Base-by-base conservation (phyloP, 768 basidiomycete genomes). In the Tulasnella sp. region DNA sequence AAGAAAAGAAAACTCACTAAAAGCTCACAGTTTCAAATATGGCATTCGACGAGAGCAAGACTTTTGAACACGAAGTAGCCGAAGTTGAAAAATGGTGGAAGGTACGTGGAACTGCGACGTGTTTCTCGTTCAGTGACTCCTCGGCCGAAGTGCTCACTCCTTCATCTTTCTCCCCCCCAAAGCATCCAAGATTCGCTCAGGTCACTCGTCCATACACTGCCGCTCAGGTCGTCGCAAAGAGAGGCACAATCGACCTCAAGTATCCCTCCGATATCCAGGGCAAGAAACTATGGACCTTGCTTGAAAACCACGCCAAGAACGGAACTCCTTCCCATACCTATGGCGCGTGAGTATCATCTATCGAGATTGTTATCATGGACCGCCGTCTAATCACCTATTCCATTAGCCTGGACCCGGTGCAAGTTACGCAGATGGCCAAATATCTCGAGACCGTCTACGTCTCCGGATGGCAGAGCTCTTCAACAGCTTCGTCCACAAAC, bases 391-490 rank as follows among this genome's bases (percentile, higher is more conserved):
- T 70, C 45, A 58, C 38, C 45, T 15, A 64, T 34, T 36, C 76
- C 34, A 74, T n/a, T 80, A 98, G 97, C 29, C 91, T 99, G 79
- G 97, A 99, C 83, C 94, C 96, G 0, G 95, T 99, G 7, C 97
- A 99, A 84, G 89, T 98, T 70, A 98, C 96, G 0, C 97, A 99
- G 84, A 99, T 99, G 97, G 96, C 97, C 70, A 86, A 86, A 82
- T 93, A 98, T 83, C 91, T 99, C 80, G 97, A 99, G 85, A 98
- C 97, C 2, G 93, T 99, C 80, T 99, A 99, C 82, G 94, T 99
- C 76, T 99, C 97, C 9, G 97, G 97, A 4, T 86, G 86, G 86
- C 86, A 86, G 78, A 78, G 76, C 25, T 78, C 77, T 22, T 94
- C 93, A 81, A 99, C 96, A 2, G 97, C 97, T 1, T 92, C 93